Base-by-base conservation (phyloP, 148 eudicot genomes). In the Simmondsia chinensis region DNA sequence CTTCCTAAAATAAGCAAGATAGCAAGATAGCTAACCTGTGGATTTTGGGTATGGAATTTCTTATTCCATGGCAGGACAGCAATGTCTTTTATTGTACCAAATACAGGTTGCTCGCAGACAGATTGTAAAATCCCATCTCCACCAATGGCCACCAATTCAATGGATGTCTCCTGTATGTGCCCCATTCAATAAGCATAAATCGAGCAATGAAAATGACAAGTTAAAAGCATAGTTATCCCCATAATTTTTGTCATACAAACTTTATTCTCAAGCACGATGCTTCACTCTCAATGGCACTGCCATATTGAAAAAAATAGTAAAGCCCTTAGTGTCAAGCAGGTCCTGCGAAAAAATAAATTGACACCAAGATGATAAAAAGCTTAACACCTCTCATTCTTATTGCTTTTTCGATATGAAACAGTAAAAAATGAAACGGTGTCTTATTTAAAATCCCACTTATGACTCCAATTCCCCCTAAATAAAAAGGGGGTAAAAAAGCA, bases 71-170 rank as follows among this genome's bases (percentile, higher is more conserved):
- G 82, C 45, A 91, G 67, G 29, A 85, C 46, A 28, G 82, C 82
- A 31, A 89, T 45, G 68, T 89, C 93, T 59, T 81, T 89, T 50
- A 89, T 81, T 5, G 77, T 74, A 50, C 97, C 97, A 63, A 89
- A 89, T 29, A 89, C 82, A 5, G 95, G 68, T 66, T 89, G 97
- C 79, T 89, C 97, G 45, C 93, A 78, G 23, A 89, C 64, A 63
- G 93, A 84, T 50, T 89, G 95, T 43, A 72, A 67, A 39, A 72
- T 61, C 18, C 97, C 97, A 54, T 84, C 84, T 11, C 79, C 84
- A 47, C 82, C 85, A 10, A 89, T 63, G 46, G 71, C 48, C 24
- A 81, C 97, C 80, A 89, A 60, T 67, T 89, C 97, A 58, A 89
- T 67, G 7, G 87, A 76, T 23, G 97, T 81, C 60, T 89, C 97